Evolutionary conservation across 345 rosid genomes (phyloP), one percentile per base, ranked within the genome.

Genomic region (Eutrema heterophyllum): DNA sequence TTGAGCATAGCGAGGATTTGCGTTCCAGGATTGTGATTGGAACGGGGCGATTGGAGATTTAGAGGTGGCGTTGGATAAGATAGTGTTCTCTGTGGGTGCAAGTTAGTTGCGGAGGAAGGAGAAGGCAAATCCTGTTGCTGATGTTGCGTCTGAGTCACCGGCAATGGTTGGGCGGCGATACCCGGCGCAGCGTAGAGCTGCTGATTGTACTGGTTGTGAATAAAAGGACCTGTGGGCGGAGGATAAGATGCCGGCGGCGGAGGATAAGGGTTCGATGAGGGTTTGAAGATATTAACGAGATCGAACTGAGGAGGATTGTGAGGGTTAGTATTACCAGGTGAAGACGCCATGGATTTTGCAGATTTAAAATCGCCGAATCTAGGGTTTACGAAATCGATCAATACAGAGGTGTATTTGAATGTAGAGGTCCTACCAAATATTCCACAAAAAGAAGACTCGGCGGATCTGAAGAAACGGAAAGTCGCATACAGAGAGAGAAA

Each of bases 1-100:
- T 83, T 80, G 61, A 91, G 86, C 7, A 90, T 87, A 58, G 96
- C 93, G 67, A 88, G 87, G 71, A 88, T 83, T 14, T 82, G 91
- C 67, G 86, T 84, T 5, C 98, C 97, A 13, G 86, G 81, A 69
- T 81, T 85, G 79, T 54, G 73, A 69, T 73, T 68, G 59, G 29
- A 16, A 49, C 81, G 69, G n/a, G 82, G 82, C 14, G 82, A 74
- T 44, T 49, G 72, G 52, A 78, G 82, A 62, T 72, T 68, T 57
- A 69, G 57, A 66, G 81, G 79, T 36, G 79, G 82, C 55, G 86
- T 70, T 46, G 86, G 85, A 46, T 30, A 81, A 30, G 83, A 70
- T 0, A 71, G 68, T 49, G 86, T 72, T 67, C 80, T 77, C 44
- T 79, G 77, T 13, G 79, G 64, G 53, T 68, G 80, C 67, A 70